A percentile compares a stretch with the other conserved stretches of the same genome.
These are phyloP conservation scores for Globisporangium carolinianum DNA, from an alignment of 352 stramenopile genomes.

Conservation along the genomic window DNA sequence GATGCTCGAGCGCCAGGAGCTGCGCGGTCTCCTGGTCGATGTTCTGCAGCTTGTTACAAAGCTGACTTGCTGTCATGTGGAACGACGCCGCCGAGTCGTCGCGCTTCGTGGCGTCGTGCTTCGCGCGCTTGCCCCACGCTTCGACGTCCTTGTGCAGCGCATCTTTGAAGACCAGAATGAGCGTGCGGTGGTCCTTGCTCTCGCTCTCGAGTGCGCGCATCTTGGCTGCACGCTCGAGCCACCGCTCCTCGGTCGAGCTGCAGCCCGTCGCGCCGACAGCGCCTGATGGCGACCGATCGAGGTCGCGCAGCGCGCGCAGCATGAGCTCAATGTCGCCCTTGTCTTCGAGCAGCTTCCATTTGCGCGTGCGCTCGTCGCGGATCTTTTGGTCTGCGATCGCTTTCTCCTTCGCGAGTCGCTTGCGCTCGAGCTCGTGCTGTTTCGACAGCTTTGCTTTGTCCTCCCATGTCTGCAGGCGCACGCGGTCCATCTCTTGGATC, in stretches of 20 bases:
- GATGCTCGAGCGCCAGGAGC: slow-evolving; percentile 51
- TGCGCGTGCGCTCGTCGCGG: slow-evolving; percentile 71
- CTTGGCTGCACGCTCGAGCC: slow-evolving; percentile 49
- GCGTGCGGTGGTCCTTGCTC: slow-evolving; percentile 70
- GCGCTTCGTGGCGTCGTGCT: slow-evolving; percentile 20
- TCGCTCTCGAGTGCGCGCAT: slow-evolving; percentile 60
- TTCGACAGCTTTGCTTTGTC: slow-evolving; percentile 83
- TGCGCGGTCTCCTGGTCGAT: slow-evolving; percentile 70
- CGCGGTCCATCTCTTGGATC: slow-evolving; percentile 85
- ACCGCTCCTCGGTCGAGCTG: slow-evolving; percentile 35
- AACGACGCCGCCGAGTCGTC: slow-evolving; percentile 62
- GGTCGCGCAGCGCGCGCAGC: slow-evolving; percentile 61
- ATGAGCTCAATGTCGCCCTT: slow-evolving; percentile 81
- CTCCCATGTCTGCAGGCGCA: slow-evolving; percentile 84
- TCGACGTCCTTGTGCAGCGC: slow-evolving; percentile 73
- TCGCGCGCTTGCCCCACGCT: slow-evolving; percentile 49
- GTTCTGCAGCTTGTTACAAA: slow-evolving; percentile 77
- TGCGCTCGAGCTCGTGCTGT: slow-evolving; percentile 81
- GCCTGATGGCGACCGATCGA: slow-evolving; percentile 20
- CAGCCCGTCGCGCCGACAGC: slow-evolving; percentile 9
- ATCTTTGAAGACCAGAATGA: slow-evolving; percentile 81
- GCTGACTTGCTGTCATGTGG: slow-evolving; percentile 76
- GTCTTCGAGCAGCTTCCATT: slow-evolving; percentile 80
- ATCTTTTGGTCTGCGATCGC: slow-evolving; percentile 72
- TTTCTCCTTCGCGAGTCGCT: slow-evolving; percentile 74